Percentiles rank a stretch among this genome's conserved stretches.
Evolutionary conservation across 2,329 filamentous ascomycete genomes (phyloP).

Genomic region (Knoxdaviesia proteae): DNA sequence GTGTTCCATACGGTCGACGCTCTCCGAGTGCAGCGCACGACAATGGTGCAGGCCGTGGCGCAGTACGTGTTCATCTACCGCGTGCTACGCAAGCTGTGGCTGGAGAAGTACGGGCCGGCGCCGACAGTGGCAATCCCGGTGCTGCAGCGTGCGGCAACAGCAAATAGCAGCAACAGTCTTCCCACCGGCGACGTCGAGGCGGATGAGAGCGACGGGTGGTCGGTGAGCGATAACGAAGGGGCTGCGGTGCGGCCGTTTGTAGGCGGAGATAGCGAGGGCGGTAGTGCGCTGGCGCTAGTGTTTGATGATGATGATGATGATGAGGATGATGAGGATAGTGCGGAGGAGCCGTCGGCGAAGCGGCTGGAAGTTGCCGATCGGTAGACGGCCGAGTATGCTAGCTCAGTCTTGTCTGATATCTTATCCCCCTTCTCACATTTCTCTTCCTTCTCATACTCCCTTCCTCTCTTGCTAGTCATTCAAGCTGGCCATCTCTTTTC

Average conservation of each 20-base stretch:
- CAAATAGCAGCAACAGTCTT: too few relatives aligned
- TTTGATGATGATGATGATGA: constrained; percentile 7
- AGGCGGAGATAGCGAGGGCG: too few relatives aligned
- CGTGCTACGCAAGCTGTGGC: constrained; percentile 56
- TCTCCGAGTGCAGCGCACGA: constrained; percentile 70
- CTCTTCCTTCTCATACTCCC: too few relatives aligned
- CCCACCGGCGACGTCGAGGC: constrained; percentile 1
- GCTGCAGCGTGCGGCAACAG: too few relatives aligned
- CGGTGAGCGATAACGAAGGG: too few relatives aligned
- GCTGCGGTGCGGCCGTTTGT: too few relatives aligned
- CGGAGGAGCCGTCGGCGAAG: constrained; percentile 28
- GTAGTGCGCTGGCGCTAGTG: too few relatives aligned
- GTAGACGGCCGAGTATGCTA: too few relatives aligned
- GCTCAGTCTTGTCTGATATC: too few relatives aligned
- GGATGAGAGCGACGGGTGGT: not conserved
- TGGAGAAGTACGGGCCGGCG: constrained; percentile 34
- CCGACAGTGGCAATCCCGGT: not conserved
- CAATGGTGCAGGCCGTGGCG: constrained; percentile 80
- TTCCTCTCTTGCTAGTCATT: too few relatives aligned
- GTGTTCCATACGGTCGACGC: constrained; percentile 61
- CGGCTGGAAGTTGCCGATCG: constrained; percentile 22
- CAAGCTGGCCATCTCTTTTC: too few relatives aligned
- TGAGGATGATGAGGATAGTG: constrained; percentile 13
- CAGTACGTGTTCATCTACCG: constrained; percentile 84
- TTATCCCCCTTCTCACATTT: too few relatives aligned